Base-by-base conservation (phyloP, 352 stramenopile species). In the Plasmopara halstedii region DNA sequence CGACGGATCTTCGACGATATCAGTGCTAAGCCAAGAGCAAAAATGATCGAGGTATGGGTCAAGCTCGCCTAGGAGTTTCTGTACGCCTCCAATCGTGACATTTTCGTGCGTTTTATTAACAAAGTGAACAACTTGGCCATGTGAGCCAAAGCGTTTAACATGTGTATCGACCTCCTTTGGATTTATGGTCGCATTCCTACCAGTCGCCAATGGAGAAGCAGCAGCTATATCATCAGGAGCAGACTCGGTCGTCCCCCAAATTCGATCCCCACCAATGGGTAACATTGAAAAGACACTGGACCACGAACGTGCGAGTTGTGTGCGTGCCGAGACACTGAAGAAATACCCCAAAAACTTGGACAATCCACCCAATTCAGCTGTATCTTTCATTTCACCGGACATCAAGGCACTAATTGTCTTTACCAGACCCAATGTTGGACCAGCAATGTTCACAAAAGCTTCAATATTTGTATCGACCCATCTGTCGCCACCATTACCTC, bases 301-400 rank as follows among this genome's bases (percentile, higher is more conserved):
- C 79, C 79, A 90, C 21, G 74, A 87, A 0, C 79, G 72, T 6
- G 74, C 76, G 5, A 90, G 50, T 22, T 63, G 49, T 7, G 76
- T 77, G 10, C 79, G 72, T 4, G 72, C 49, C 17, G 73, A 66
- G 2, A 72, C 64, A 2, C 60, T 73, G 38, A 90, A 90, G 48
- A 88, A 88, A 31, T 83, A 87, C 32, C 75, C 73, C 3, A 97
- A 51, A 47, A 97, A 79, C 36, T 82, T 82, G 37, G 79, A 91
- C 4, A 97, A 55, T 5, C 85, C 74, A 19, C 87, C 83, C 7
- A 97, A 62, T 37, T 97, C 61, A 0, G 83, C 86, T 13, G 88
- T 97, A 53, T 98, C 93, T 50, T 95, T 96, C 78, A 98, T 97
- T 66, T 98, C 93, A 4, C 95, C 95, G 2, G 88, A 97, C 34